Conservation (phyloP, 225 moss, liverwort and hornwort genomes). For the Bryoerythrophyllum caledonicum region DNA sequence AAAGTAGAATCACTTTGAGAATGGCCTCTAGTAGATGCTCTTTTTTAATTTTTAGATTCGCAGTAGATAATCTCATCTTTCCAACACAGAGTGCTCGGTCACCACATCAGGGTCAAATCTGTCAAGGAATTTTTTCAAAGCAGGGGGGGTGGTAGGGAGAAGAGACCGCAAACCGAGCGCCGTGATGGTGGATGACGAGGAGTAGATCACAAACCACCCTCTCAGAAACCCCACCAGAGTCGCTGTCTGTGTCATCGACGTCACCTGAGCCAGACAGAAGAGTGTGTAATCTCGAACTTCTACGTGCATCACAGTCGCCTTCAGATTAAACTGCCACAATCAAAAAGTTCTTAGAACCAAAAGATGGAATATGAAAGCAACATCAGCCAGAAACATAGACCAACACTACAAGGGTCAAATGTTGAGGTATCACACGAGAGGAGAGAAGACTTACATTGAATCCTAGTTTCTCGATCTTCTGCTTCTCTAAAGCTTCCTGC, state of each 20-base stretch:
- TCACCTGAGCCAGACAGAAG: slow-evolving; percentile 81
- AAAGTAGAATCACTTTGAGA: slow-evolving; percentile 18
- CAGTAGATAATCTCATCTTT: slow-evolving; percentile 17
- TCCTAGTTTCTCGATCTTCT: slow-evolving; percentile 70
- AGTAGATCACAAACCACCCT: slow-evolving; percentile 89
- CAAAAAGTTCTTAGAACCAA: slow-evolving; percentile 18
- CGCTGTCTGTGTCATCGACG: slow-evolving; percentile 75
- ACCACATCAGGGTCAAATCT: slow-evolving; percentile 41
- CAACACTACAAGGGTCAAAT: background rate
- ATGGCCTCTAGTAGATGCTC: background rate
- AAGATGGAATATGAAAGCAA: background rate
- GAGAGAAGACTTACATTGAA: slow-evolving; percentile 55
- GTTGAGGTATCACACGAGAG: slow-evolving; percentile 2
- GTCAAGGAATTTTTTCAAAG: slow-evolving; percentile 48
- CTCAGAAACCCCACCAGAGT: slow-evolving; percentile 72
- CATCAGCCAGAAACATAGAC: background rate
- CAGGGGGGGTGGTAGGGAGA: slow-evolving; percentile 44
- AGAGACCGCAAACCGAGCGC: slow-evolving; percentile 59
- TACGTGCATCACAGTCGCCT: slow-evolving; percentile 88
- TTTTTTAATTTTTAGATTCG: background rate
- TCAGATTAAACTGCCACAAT: slow-evolving; percentile 39
- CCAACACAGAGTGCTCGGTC: slow-evolving; percentile 25
- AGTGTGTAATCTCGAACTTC: slow-evolving; percentile 88
- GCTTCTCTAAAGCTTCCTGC: slow-evolving; percentile 54
- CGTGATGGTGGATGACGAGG: slow-evolving; percentile 72